A percentile compares a stretch with the other conserved stretches of the same genome.
These are phyloP conservation scores for Penicillium concentricum DNA, from an alignment of 2,329 filamentous ascomycete species.

Conservation along the genomic window DNA sequence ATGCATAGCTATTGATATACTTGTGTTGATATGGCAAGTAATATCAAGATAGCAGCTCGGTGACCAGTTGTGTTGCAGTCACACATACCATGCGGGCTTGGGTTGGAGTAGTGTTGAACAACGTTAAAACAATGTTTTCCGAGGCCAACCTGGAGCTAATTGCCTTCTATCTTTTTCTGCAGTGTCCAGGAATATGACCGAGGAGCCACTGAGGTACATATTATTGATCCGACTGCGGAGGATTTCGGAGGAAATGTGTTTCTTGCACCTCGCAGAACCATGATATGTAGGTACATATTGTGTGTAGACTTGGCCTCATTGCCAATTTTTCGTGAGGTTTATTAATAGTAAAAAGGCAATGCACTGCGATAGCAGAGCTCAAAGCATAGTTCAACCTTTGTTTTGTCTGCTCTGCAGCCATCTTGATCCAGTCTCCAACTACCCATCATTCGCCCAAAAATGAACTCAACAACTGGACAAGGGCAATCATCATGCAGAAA, in stretches of 20 bases:
- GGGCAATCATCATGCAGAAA: conserved; percentile 7
- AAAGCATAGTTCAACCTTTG: neutral
- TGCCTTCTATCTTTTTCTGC: neutral
- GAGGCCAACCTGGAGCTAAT: neutral
- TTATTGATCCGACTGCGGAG: neutral
- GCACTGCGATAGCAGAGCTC: neutral
- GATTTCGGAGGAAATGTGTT: conserved; percentile 1
- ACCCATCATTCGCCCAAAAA: conserved; percentile 6
- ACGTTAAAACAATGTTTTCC: neutral
- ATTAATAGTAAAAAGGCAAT: neutral
- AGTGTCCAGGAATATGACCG: neutral
- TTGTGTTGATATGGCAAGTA: neutral
- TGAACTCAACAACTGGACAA: conserved; percentile 8
- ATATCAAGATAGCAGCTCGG: neutral
- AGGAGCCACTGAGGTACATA: neutral
- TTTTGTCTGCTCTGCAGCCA: neutral
- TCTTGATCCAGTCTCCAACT: conserved; percentile 5
- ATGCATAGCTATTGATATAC: neutral
- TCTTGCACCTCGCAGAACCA: neutral
- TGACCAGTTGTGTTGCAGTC: neutral
- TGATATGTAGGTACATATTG: conserved; percentile 2
- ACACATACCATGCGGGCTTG: neutral
- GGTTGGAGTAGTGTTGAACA: neutral
- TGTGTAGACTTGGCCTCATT: neutral
- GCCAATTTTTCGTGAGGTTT: neutral